Base-by-base conservation (phyloP, 768 basidiomycete genomes). In the Amylocystis lapponica region DNA sequence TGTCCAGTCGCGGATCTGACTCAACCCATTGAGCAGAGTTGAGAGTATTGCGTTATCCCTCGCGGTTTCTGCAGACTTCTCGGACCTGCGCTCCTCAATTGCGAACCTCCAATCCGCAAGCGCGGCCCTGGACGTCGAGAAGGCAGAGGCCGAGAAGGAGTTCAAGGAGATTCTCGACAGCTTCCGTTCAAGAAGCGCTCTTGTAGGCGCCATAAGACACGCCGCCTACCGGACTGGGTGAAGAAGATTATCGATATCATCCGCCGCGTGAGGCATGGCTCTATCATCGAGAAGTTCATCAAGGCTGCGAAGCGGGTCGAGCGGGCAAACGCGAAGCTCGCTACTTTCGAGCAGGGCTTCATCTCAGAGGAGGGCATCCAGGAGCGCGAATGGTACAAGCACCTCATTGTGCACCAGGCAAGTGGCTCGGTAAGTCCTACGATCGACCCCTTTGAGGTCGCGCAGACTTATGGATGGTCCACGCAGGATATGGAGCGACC, bases 391-490 rank as follows among this genome's bases (percentile, higher is more conserved):
- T 94, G 91, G 91, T 94, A 86, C 59, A 79, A 69, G 56, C 85
- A 92, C 62, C 69, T 91, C 16, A 89, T 75, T 29, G 87, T 91
- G 27, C 91, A 3, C 91, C 92, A 20, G 91, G 90, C 29, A 81
- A 86, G 61, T 83, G 83, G 79, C 78, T 84, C 32, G 83, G 85
- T 86, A 52, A 52, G 74, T 64, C 11, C n/a, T 26, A n/a, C 32
- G 9, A n/a, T 4, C n/a, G 23, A 7, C n/a, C 31, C 17, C 11
- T 17, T 30, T 21, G 21, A n/a, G 13, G 22, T 23, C 2, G 19
- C 12, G 13, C n/a, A 19, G 26, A 21, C 25, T 30, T 2, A 29
- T 13, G 34, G 20, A 11, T 13, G 16, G 21, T 31, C 21, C 21
- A 32, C 43, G 20, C 56, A 86, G 85, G 86, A 9, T 88, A 89